A percentile compares a stretch with the other conserved stretches of the same genome.
Conservation (phyloP, 495 filamentous ascomycete species). For the Annulohypoxylon nitens region DNA sequence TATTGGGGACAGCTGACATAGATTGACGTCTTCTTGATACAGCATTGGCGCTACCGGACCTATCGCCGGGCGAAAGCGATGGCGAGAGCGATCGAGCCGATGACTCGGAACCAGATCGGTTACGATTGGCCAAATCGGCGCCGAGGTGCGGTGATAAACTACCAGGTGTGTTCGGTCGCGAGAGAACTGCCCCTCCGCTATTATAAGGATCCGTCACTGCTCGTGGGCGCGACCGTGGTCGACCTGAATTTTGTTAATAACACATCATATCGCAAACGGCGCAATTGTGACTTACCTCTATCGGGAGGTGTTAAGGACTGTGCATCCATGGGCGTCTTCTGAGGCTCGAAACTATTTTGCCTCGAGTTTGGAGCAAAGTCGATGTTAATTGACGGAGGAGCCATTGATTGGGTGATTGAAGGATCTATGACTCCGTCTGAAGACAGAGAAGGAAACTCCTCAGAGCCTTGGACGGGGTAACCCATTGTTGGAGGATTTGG, state of each 20-base stretch:
- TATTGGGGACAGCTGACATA: constrained; percentile 86
- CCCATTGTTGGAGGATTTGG: constrained; percentile 54
- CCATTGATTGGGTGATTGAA: constrained; percentile 75
- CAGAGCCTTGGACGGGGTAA: constrained; percentile 69
- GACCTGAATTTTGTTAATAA: constrained; percentile 52
- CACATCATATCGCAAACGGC: background rate
- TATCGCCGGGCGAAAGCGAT: constrained; percentile 77
- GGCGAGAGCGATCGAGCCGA: constrained; percentile 77
- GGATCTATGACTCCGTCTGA: constrained; percentile 63
- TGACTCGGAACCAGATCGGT: constrained; percentile 57
- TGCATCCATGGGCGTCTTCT: constrained; percentile 73
- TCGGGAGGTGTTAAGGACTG: constrained; percentile 89
- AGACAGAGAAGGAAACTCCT: constrained; percentile 69
- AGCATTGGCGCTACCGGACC: constrained; percentile 69
- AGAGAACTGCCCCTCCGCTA: constrained; percentile 56
- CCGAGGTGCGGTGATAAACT: constrained; percentile 61
- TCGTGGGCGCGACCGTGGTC: constrained; percentile 69
- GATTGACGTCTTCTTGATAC: constrained; percentile 82
- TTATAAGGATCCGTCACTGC: constrained; percentile 82
- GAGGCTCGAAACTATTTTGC: constrained; percentile 76
- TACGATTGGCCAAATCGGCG: constrained; percentile 61
- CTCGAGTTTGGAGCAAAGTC: constrained; percentile 84
- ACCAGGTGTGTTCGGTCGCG: constrained; percentile 56
- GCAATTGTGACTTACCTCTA: constrained; percentile 71
- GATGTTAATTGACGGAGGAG: constrained; percentile 91